These are phyloP conservation scores for Tieghemiomyces parasiticus DNA, from an alignment of 192 early-diverging fungal genomes.

Conservation along the genomic window DNA sequence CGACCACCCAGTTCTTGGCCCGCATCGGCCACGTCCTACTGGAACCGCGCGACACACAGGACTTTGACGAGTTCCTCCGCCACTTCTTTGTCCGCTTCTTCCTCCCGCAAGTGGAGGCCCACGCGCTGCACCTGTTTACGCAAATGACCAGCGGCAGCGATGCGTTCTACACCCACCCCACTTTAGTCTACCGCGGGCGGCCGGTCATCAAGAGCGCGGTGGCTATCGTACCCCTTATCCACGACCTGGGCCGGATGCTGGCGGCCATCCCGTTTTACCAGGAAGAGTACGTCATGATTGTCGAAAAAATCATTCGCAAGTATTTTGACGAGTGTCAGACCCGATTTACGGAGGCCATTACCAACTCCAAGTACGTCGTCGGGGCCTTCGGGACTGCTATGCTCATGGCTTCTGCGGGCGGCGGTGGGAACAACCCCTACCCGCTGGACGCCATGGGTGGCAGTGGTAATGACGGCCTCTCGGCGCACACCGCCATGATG, in stretches of 20 bases:
- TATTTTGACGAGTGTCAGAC: conserved; percentile 56
- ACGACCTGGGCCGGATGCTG: conserved; percentile 45
- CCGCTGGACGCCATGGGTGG: too few species aligned
- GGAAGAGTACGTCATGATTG: conserved; percentile 51
- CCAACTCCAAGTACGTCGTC: not conserved
- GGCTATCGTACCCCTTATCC: conserved; percentile 38
- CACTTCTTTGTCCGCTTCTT: conserved; percentile 42
- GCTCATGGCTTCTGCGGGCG: not conserved
- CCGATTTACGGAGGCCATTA: conserved; percentile 18
- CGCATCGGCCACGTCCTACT: conserved; percentile 11
- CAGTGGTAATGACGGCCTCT: not conserved
- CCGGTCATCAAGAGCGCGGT: conserved; percentile 38
- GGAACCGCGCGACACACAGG: conserved; percentile 11
- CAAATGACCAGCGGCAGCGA: conserved; percentile 41
- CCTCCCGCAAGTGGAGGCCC: conserved; percentile 71
- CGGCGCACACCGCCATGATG: not conserved
- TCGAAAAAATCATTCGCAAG: conserved; percentile 44
- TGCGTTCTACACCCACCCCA: conserved; percentile 31
- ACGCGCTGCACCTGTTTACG: conserved; percentile 57
- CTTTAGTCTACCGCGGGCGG: not conserved
- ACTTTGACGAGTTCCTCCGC: conserved; percentile 43
- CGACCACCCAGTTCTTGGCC: conserved; percentile 24
- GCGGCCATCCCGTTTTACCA: conserved; percentile 48
- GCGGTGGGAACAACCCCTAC: not conserved
- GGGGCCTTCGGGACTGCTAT: not conserved